These are phyloP conservation scores for Vitis riparia DNA, from an alignment of 164 flowering plant genomes.

Conservation along the genomic window DNA sequence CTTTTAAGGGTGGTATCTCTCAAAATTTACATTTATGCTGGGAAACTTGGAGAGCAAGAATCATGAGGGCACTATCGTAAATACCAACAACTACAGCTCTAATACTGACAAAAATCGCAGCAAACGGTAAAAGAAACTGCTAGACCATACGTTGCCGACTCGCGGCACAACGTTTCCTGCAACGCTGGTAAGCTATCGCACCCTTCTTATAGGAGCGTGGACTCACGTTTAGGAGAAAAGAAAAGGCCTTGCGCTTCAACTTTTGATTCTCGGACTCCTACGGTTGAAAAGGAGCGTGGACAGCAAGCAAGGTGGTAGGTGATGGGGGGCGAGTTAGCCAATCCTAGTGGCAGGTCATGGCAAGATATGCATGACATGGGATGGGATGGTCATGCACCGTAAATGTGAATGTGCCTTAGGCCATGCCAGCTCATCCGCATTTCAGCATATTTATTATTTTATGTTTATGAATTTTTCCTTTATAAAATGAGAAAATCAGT, in stretches of 20 bases:
- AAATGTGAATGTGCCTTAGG: background rate
- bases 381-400: conserved; percentile 21
- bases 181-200: background rate
- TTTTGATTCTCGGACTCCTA: no score
- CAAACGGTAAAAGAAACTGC: background rate
- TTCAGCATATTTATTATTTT: background rate
- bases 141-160: conserved; percentile 9
- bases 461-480: background rate
- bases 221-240: background rate
- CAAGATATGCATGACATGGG: conserved; percentile 19
- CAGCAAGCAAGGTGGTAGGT: no score
- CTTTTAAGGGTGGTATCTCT: background rate
- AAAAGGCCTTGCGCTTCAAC: no score
- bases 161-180: conserved; percentile 13
- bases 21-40: background rate
- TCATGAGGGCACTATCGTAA: background rate
- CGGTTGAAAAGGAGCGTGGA: no score
- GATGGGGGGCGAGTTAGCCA: background rate
- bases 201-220: conserved; percentile 3
- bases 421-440: conserved; percentile 15
- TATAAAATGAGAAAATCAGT: background rate
- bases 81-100: background rate
- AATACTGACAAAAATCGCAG: background rate
- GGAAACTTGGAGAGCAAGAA: background rate
- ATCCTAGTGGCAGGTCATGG: background rate